Evolutionary conservation across 129 eudicot species (phyloP), one percentile per base, ranked within the genome.

Genomic region (Ambrosia artemisiifolia): DNA sequence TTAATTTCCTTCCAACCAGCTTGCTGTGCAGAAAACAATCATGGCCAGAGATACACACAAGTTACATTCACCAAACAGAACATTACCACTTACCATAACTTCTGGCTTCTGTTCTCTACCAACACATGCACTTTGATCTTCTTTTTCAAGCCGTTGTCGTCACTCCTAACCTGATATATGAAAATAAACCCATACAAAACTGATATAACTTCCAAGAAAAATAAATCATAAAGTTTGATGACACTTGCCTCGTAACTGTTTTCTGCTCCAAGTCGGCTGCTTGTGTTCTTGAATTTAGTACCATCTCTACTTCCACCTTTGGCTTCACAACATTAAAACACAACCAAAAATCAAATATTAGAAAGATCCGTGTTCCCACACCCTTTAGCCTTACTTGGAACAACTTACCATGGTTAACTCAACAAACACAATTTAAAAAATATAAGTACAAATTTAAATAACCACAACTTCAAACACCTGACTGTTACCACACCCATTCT

Each of bases 161-260:
- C 49, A 85, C 84, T 43, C 90, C 81, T 65, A 83, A 56, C 89
- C 88, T 83, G 86, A 82, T 47, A 72, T 53, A 63, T 7, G 32
- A 1, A 60, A n/a, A 82, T 2, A 18, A n/a, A 20, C 38, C 13
- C 11, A 54, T n/a, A n/a, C n/a, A n/a, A n/a, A n/a, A n/a, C n/a
- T n/a, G n/a, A n/a, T n/a, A n/a, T n/a, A n/a, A n/a, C 4, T n/a
- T 3, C 1, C 3, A 6, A 49, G 16, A 2, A n/a, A 49, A 49
- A 49, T n/a, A n/a, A n/a, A 20, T 66, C 30, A 80, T 86, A 76
- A 81, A 38, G 24, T 0, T 5, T 40, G 48, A 4, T 24, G 24
- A 13, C 7, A 81, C 95, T 80, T 88, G 90, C 97, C 92, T 91
- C 79, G 73, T 80, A 57, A 80, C 87, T n/a, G n/a, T n/a, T n/a